Evolutionary conservation across 2,329 filamentous ascomycete genomes (phyloP), one percentile per base, ranked within the genome.

Genomic region (Ceratocystis smalleyi): DNA sequence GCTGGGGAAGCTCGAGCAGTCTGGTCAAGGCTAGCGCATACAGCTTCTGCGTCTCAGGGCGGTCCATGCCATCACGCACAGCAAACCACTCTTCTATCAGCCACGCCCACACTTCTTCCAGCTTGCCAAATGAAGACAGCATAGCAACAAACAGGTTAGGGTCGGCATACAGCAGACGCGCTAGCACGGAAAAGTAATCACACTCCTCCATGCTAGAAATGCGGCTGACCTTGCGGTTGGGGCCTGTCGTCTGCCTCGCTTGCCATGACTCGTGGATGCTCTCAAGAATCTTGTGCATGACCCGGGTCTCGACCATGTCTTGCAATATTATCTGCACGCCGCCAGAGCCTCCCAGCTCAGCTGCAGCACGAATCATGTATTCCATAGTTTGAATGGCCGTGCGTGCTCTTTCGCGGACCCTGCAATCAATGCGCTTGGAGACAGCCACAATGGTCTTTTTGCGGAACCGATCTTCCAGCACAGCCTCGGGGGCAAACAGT

Each of bases 101-200:
- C 83, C 83, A 86, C 5, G 71, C 69, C 83, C 83, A 86, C 6
- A 81, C 77, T 54, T 78, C 74, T 2, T 80, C 77, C 3, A 82
- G 68, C 6, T 73, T 70, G 1, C 76, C 77, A 66, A 79, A 74
- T 2, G 76, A 74, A 19, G 74, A 73, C 19, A 86, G 73, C 73
- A 84, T 76, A 19, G 81, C 77, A 3, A 85, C 76, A 68, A 96
- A 87, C 1, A 88, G 77, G 1, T 75, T 74, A 0, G 91, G 89
- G 45, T 87, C 87, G 0, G 85, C 84, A 1, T 95, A 76, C 0
- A 86, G 83, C 17, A 97, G 80, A 1, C 91, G 86, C 1, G 89
- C 86, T 1, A 99, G 79, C 1, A 97, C 84, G 3, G 84, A 82
- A 71, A 95, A 87, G 72, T 95, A 96, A 71, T 96, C 89, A 0